phyloP scores from a whole-genome alignment of 139 green algal species.

The Dunaliella sp. region DNA sequence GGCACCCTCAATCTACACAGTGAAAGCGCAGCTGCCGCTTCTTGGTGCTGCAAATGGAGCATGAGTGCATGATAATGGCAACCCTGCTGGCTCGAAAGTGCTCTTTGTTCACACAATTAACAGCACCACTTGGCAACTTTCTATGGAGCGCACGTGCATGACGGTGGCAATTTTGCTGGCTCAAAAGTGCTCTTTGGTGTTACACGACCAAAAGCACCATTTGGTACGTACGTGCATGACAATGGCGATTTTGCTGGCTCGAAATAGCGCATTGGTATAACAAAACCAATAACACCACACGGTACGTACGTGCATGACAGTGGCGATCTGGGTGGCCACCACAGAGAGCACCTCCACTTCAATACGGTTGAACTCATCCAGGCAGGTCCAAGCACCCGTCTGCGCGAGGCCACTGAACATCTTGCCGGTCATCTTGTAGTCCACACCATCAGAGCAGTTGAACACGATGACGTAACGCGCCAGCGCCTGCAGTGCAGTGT shows the following conservation, averaged over 20 bases:
- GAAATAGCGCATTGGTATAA: too few species aligned
- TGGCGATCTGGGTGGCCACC: slow-evolving; percentile 78
- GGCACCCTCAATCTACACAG: too few species aligned
- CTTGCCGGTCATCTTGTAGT: slow-evolving; percentile 85
- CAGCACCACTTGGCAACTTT: not conserved
- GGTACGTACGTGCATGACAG: slow-evolving; percentile 59
- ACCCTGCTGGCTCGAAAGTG: not conserved
- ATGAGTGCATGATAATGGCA: slow-evolving; percentile 1
- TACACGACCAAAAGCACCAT: too few species aligned
- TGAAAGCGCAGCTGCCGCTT: too few species aligned
- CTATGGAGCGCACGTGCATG: slow-evolving; percentile 10
- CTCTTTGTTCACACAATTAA: too few species aligned
- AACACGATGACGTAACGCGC: slow-evolving; percentile 83
- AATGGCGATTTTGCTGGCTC: slow-evolving; percentile 3
- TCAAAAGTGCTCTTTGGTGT: too few species aligned
- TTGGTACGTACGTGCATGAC: slow-evolving; percentile 10
- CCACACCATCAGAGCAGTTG: slow-evolving; percentile 84
- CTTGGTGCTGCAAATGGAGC: too few species aligned
- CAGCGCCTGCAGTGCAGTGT: slow-evolving; percentile 45
- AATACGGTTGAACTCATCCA: slow-evolving; percentile 91
- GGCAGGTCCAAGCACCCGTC: slow-evolving; percentile 80
- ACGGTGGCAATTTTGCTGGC: not conserved
- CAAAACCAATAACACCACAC: not conserved
- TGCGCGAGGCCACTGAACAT: slow-evolving; percentile 82
- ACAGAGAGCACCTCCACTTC: slow-evolving; percentile 85